These are phyloP conservation scores for Calonectria honghensis DNA, from an alignment of 2,329 filamentous ascomycete species.

Conservation along the genomic window DNA sequence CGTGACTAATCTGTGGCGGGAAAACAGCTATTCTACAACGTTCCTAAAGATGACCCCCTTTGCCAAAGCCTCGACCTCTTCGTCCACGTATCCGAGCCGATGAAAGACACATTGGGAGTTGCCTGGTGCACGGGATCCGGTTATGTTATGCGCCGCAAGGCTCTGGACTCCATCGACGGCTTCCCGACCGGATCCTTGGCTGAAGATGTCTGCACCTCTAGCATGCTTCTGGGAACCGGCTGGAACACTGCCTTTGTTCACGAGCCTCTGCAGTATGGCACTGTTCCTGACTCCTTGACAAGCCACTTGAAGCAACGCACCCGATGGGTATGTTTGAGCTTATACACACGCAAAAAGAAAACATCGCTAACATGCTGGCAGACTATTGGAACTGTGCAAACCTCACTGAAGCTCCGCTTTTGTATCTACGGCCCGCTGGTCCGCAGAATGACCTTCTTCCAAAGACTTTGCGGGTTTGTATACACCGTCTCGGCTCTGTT, in stretches of 20 bases:
- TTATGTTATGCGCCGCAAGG: slow-evolving; percentile 70
- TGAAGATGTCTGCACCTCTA: slow-evolving; percentile 16
- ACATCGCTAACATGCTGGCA: not conserved
- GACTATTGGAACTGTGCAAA: slow-evolving; percentile 16
- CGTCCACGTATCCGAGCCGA: slow-evolving; percentile 59
- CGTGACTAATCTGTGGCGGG: not conserved
- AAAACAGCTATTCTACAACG: slow-evolving; percentile 15
- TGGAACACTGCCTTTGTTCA: slow-evolving; percentile 22
- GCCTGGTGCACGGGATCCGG: slow-evolving; percentile 75
- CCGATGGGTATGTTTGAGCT: slow-evolving; percentile 7
- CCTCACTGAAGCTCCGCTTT: not conserved
- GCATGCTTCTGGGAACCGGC: slow-evolving; percentile 10
- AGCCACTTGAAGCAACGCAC: slow-evolving; percentile 11
- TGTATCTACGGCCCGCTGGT: slow-evolving; percentile 3
- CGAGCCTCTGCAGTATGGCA: slow-evolving; percentile 15
- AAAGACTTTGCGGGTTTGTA: slow-evolving; percentile 8
- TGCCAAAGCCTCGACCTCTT: slow-evolving; percentile 25
- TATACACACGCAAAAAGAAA: not conserved
- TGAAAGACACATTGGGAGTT: slow-evolving; percentile 62
- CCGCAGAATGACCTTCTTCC: slow-evolving; percentile 9
- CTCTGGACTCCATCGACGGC: slow-evolving; percentile 57
- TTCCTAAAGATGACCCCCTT: slow-evolving; percentile 10
- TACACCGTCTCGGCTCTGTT: slow-evolving; percentile 15
- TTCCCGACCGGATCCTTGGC: slow-evolving; percentile 14
- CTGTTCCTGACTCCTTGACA: slow-evolving; percentile 3